Evolutionary conservation across 2,329 filamentous ascomycete species (phyloP).

Genomic region (Nemania diffusa): DNA sequence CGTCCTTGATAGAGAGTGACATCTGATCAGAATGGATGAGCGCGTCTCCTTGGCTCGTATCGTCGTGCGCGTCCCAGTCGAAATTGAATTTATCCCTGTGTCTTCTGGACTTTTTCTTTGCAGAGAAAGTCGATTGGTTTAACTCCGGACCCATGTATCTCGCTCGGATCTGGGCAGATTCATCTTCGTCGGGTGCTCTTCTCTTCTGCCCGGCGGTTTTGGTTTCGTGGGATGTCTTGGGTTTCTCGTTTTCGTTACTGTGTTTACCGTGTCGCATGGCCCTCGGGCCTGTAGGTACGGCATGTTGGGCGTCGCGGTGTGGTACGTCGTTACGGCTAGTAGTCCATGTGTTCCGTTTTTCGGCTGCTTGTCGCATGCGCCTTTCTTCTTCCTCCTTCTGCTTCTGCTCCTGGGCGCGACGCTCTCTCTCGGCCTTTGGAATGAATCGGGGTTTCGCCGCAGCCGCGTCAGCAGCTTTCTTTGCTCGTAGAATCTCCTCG

Average conservation of each 20-base stretch:
- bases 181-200: conserved; percentile 65
- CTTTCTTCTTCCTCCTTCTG: conserved; percentile 71
- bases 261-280: conserved; percentile 66
- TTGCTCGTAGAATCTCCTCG: conserved; percentile 85
- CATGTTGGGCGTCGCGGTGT: conserved; percentile 41
- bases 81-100: conserved; percentile 99
- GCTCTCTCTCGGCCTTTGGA: conserved; percentile 78
- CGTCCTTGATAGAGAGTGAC: conserved; percentile 70
- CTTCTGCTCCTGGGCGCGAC: conserved; percentile 75
- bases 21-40: conserved; percentile 78
- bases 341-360: conserved; percentile 52
- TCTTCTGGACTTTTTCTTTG: conserved; percentile 92
- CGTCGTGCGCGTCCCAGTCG: conserved; percentile 95
- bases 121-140: conserved; percentile 85
- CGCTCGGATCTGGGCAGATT: conserved; percentile 78
- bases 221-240: conserved; percentile 37
- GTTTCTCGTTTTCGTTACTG: conserved; percentile 54
- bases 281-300: conserved; percentile 76
- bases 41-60: conserved; percentile 86
- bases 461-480: conserved; percentile 85
- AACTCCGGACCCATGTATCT: conserved; percentile 92
- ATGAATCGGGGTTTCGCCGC: conserved; percentile 87
- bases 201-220: conserved; percentile 43
- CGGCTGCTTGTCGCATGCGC: conserved; percentile 40
- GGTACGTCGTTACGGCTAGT: conserved; percentile 40